Base-by-base conservation (phyloP, 768 basidiomycete species). In the Psilocybe sp. region DNA sequence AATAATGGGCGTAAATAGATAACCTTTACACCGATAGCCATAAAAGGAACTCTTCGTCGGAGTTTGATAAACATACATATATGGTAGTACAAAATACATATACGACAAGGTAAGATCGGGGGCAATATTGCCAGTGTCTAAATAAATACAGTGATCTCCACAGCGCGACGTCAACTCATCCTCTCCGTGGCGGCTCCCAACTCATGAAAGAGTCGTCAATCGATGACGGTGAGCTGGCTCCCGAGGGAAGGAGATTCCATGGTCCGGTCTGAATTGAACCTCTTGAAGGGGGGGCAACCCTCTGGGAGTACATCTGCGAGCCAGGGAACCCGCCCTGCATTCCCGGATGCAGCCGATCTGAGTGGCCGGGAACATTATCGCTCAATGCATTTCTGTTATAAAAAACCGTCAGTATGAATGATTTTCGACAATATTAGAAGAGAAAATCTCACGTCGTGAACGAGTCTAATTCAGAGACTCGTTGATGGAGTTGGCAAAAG, bases 171-270 rank as follows among this genome's bases (percentile, higher is more conserved):
- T 15, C 39, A 3, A 19, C 13, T 50, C 56, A 73, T 32, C 60
- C 46, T 42, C 67, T 67, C 32, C 73, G 69, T 31, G 72, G 66
- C 42, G 79, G 78, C 59, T 81, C 75, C 81, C 82, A 85, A 54
- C 76, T 76, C 80, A 82, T 82, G 57, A 83, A 81, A 0, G 77
- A 70, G 59, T 83, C 81, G 38, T 81, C 81, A 50, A 71, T 71
- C 45, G 76, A 57, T 50, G 69, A 59, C 16, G 70, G 65, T 36
- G 66, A 64, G 20, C 62, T 63, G 15, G 58, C 38, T 40, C 53
- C 59, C 14, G 57, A 40, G 13, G 62, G 54, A 33, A 65, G 50
- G 40, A 66, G 46, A 40, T 70, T 65, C 69, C 68, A 71, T 41
- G 68, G 54, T 9, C 64, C 63, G 43, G 51, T 61, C 33, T 59